Base-by-base conservation (phyloP, 805 yeast species). In the Hyphopichia homilentoma region DNA sequence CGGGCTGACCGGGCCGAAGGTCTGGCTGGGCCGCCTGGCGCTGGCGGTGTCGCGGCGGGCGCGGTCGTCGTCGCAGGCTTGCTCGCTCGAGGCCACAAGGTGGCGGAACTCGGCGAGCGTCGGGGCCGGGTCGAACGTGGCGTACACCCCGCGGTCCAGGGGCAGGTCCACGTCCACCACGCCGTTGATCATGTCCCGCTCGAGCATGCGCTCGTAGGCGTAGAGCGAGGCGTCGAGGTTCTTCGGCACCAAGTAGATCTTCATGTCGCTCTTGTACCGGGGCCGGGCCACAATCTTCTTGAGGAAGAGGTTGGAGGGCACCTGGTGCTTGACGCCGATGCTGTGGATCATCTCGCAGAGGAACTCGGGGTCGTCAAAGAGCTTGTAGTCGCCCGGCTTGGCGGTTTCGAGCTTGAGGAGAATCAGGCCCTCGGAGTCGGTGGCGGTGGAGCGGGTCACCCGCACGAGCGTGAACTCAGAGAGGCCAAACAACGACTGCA, bases 281-380 rank as follows among this genome's bases (percentile, higher is more conserved):
- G 84, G 84, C 42, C 81, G 58, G 9, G 82, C 82, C 21, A 77
- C 69, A 16, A 70, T 61, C 38, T 75, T 75, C 50, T 78, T 78
- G 30, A 78, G 53, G 44, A 73, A 77, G 4, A 70, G 53, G 24
- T 76, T 66, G 17, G 67, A 57, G 2, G 77, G 73, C 20, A 60
- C 53, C 29, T 70, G 74, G 16, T 68, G 68, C 2, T 46, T 40
- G 19, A 50, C 49, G 2, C 76, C 76, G 20, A 70, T 52, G 7
- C 64, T 52, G 29, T 58, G 54, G 11, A 50, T 37, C 60, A 61
- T 57, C 26, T 65, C 70, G 16, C 61, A 65, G 15, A 47, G 33
- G 32, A 52, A 60, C 17, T 63, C 68, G 5, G 62, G 68, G 39
- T 75, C 80, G 45, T 75, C 81, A 35, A 73, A 64, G 30, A 75